Evolutionary conservation across 2,329 filamentous ascomycete genomes (phyloP).

Genomic region (Beauveria caledonica): DNA sequence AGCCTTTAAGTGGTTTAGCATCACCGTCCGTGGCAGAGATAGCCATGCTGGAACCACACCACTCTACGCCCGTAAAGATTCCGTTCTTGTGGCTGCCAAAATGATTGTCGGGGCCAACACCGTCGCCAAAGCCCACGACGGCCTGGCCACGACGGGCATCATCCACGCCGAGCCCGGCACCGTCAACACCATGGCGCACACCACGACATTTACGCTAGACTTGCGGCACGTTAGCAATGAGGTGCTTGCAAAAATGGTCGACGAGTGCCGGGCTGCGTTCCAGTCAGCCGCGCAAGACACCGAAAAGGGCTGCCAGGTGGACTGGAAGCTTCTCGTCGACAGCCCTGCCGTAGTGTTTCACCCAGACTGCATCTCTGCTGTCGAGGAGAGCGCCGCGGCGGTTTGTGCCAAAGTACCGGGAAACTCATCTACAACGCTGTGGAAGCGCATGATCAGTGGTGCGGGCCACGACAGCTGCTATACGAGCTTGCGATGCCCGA

Average conservation of each 20-base stretch:
- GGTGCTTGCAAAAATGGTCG: conserved; percentile 38
- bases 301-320: conserved; percentile 45
- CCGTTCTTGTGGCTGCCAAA: conserved; percentile 26
- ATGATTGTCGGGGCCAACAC: conserved; percentile 25
- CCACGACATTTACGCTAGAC: conserved; percentile 57
- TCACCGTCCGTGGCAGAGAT: conserved; percentile 23
- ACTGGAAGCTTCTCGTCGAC: conserved; percentile 50
- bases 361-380: conserved; percentile 55
- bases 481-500: conserved; percentile 24
- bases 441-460: conserved; percentile 27
- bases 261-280: conserved; percentile 19
- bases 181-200: conserved; percentile 63
- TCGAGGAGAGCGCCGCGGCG: conserved; percentile 47
- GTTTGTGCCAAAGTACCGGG: conserved; percentile 37
- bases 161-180: conserved; percentile 39
- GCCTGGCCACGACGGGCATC: conserved; percentile 25
- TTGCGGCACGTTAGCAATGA: conserved; percentile 50
- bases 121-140: conserved; percentile 19
- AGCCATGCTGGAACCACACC: conserved; percentile 25
- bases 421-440: conserved; percentile 20
- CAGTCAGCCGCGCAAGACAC: conserved; percentile 55
- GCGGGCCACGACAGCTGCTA: conserved; percentile 32
- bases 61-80: conserved; percentile 24
- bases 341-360: conserved; percentile 55
- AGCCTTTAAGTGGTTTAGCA: conserved; percentile 24